Conservation (phyloP, 108 stramenopile genomes). For the Skeletonema grethae region DNA sequence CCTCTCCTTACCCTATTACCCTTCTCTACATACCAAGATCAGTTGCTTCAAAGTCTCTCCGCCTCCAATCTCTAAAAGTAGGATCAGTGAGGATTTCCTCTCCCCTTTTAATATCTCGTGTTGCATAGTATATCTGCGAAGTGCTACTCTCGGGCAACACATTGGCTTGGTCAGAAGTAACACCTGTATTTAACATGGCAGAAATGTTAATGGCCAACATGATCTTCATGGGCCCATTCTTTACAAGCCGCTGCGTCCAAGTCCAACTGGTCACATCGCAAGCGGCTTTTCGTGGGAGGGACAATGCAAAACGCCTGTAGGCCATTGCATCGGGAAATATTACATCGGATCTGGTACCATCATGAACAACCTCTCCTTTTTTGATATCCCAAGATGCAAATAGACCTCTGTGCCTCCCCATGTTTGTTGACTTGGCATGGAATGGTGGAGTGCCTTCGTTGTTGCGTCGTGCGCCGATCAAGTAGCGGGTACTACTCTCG, state of each 20-base stretch:
- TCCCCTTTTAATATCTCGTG: constrained; percentile 51
- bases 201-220: not conserved
- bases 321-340: constrained; percentile 15
- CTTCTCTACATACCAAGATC: too few relatives aligned
- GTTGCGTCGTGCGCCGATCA: too few relatives aligned
- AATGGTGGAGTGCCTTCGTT: constrained; percentile 13
- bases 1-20: too few relatives aligned
- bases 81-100: constrained; percentile 69
- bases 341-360: constrained; percentile 13
- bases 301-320: not conserved
- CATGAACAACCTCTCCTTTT: constrained; percentile 35
- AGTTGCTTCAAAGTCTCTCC: too few relatives aligned
- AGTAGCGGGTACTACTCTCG: not conserved
- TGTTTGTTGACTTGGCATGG: constrained; percentile 13
- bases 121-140: constrained; percentile 47
- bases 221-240: not conserved
- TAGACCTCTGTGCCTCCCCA: constrained; percentile 16
- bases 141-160: not conserved
- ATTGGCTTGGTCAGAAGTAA: not conserved
- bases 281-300: not conserved
- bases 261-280: constrained; percentile 38
- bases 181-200: not conserved
- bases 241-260: constrained; percentile 21
- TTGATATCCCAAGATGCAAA: constrained; percentile 25
- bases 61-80: too few relatives aligned